Conservation (phyloP, 1,284 basidiomycete species). For the Veloboletus limbatus region DNA sequence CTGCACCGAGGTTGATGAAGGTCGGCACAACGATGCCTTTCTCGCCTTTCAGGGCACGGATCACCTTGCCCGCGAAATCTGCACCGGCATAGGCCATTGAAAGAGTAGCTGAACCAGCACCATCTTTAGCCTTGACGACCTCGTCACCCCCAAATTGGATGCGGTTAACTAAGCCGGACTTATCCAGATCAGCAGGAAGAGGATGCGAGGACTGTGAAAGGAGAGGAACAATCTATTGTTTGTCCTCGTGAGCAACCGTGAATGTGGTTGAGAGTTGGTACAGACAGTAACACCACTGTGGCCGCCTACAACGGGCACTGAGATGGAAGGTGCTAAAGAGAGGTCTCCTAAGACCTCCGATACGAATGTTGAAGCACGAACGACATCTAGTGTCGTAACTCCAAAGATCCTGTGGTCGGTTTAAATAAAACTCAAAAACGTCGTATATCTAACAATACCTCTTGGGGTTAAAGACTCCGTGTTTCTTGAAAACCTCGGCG, state of each 20-base stretch:
- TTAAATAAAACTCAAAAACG: constrained; percentile 1
- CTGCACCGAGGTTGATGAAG: constrained; percentile 81
- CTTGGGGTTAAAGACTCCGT: constrained; percentile 89
- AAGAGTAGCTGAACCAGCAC: constrained; percentile 82
- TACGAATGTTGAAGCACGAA: constrained; percentile 95
- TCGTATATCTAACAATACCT: constrained; percentile 46
- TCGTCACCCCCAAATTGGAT: constrained; percentile 97
- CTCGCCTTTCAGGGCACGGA: constrained; percentile 87
- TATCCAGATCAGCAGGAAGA: constrained; percentile 45
- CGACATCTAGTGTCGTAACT: constrained; percentile 97
- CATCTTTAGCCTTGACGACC: constrained; percentile 91
- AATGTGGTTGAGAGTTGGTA: constrained; percentile 16
- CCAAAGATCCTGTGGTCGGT: constrained; percentile 74
- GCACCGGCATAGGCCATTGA: constrained; percentile 92
- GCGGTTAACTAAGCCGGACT: constrained; percentile 64
- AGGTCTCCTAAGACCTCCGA: constrained; percentile 73
- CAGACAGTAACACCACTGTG: constrained; percentile 89
- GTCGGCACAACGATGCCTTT: constrained; percentile 82
- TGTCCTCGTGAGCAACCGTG: constrained; percentile 10
- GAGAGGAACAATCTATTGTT: constrained; percentile 82
- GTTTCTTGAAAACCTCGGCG: constrained; percentile 92
- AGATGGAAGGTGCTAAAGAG: constrained; percentile 63
- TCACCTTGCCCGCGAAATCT: constrained; percentile 76
- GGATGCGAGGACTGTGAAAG: constrained; percentile 86
- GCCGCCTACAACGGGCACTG: constrained; percentile 92